Base-by-base conservation (phyloP, 2,329 filamentous ascomycete species). In the Periconia sp. region DNA sequence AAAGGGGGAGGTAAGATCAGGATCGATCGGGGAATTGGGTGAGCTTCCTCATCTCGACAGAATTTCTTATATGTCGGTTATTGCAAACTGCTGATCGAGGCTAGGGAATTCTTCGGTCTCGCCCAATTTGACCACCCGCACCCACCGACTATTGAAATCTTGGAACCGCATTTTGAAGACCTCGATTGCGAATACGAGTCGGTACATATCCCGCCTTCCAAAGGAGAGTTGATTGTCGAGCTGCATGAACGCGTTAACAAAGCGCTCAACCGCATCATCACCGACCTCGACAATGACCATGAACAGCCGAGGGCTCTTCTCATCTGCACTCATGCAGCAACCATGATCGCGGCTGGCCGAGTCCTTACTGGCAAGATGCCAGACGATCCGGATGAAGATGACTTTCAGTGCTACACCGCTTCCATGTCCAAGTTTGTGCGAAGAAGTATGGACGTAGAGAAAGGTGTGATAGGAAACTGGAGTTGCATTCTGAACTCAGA, bases 281-380 rank as follows among this genome's bases (percentile, higher is more conserved):
- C 80, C 19, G 79, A 83, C 39, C 84, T 89, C 46, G 91, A 96
- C 63, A 63, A 68, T 5, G 78, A 83, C 35, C 75, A 87, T 35
- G 82, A 84, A n/a, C 76, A 81, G 26, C 75, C 78, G 23, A 83
- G 81, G 57, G 80, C 88, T 0, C 78, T 96, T 17, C 70, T 96
- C 28, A 78, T 99, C 26, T 96, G 89, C 71, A 87, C 89, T 1
- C 94, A 99, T 73, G 94, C 94, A 1, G 94, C 94, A 4, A 84
- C 86, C 9, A 81, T 97, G 60, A 96, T 99, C 65, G 87, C 88
- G 7, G 81, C 94, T 54, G 92, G 92, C 1, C 81, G 94, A 28
- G 85, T 84, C 1, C 74, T 99, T 57, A 96, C 92, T 2, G 91
- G 90, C 8, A 51, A 58, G 19, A 85, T 92, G 79, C 92, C 92